A percentile compares a stretch with the other conserved stretches of the same genome.
Evolutionary conservation across 768 basidiomycete species (phyloP).

Genomic region (Holtermannia corniformis): DNA sequence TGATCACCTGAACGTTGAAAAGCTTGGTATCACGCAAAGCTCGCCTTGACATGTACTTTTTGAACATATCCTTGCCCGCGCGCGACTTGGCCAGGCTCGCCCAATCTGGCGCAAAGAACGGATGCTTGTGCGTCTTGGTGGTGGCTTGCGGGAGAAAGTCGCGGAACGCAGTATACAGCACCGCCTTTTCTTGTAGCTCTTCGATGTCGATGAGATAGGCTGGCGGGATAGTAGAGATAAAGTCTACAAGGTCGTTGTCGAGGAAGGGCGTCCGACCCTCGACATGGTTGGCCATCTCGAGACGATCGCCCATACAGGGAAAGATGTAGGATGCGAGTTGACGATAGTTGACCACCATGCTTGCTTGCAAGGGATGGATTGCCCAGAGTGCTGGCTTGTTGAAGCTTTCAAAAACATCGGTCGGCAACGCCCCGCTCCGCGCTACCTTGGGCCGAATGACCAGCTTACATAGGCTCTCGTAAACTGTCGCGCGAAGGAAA

Average conservation of each 20-base stretch:
- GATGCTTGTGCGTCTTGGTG: background rate
- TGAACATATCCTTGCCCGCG: background rate
- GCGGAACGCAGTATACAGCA: background rate
- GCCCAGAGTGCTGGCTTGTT: constrained; percentile 4
- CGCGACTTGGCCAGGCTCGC: background rate
- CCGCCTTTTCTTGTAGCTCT: background rate
- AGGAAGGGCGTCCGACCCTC: constrained; percentile 34
- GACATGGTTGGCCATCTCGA: constrained; percentile 35
- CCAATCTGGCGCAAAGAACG: background rate
- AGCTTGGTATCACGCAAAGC: background rate
- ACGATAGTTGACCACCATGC: constrained; percentile 23
- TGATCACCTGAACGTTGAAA: background rate
- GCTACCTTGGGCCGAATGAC: background rate
- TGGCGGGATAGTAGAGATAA: constrained; percentile 17
- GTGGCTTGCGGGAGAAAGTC: background rate
- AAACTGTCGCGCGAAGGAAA: constrained; percentile 5
- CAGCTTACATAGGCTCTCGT: constrained; percentile 13
- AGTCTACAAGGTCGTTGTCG: constrained; percentile 30
- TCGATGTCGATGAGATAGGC: constrained; percentile 1
- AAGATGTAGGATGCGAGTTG: constrained; percentile 29
- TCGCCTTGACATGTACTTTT: background rate
- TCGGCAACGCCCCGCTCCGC: background rate
- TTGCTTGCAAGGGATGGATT: constrained; percentile 33
- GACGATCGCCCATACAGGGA: constrained; percentile 29
- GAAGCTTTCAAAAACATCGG: constrained; percentile 12